These are phyloP conservation scores for Lagenaria siceraria DNA, from an alignment of 306 rosid species.

Conservation along the genomic window DNA sequence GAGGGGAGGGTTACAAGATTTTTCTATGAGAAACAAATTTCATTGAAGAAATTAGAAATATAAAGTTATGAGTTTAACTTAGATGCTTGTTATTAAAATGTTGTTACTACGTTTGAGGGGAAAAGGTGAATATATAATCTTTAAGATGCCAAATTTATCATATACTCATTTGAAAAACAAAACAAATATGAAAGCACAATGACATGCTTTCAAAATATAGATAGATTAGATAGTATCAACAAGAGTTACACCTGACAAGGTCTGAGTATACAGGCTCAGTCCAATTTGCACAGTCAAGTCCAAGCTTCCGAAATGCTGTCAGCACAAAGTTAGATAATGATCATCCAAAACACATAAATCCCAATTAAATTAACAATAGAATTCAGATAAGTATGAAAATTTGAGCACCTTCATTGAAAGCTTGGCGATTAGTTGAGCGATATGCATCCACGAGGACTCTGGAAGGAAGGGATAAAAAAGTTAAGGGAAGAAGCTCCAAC, in stretches of 20 bases:
- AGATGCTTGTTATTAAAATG: background rate
- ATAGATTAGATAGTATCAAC: background rate
- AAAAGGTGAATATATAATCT: background rate
- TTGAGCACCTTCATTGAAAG: constrained; percentile 74
- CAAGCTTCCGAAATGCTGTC: constrained; percentile 71
- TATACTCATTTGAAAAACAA: background rate
- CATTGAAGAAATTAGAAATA: background rate
- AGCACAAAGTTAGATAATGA: constrained; percentile 1
- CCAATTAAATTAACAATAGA: background rate
- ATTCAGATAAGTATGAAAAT: background rate
- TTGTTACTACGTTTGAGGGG: background rate
- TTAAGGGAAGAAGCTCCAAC: background rate
- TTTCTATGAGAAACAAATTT: background rate
- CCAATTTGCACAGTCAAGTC: constrained; percentile 96
- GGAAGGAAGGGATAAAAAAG: constrained; percentile 6
- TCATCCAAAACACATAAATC: background rate
- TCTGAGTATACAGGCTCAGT: constrained; percentile 72
- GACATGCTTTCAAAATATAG: background rate
- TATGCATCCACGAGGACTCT: constrained; percentile 83
- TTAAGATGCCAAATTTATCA: background rate
- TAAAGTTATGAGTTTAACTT: background rate
- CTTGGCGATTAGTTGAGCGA: constrained; percentile 59
- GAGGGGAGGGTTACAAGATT: background rate
- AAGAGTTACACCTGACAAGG: constrained; percentile 49
- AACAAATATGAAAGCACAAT: background rate